A percentile compares a stretch with the other conserved stretches of the same genome.
Conservation (phyloP, 345 rosid species). For the Geranium brycei region DNA sequence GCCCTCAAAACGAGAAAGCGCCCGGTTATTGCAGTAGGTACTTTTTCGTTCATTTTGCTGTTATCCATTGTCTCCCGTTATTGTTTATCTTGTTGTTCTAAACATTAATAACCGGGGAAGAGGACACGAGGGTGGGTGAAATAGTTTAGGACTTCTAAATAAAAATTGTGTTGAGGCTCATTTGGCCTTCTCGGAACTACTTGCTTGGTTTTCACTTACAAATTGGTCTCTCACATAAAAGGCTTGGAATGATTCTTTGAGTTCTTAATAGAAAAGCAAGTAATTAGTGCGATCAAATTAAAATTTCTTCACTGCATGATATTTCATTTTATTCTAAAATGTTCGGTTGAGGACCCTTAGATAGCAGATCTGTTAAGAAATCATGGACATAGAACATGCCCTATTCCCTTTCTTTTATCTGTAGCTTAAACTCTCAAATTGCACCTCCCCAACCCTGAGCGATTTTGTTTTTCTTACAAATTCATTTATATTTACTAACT, state of each 20-base stretch:
- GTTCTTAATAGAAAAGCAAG: background rate
- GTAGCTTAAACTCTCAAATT: background rate
- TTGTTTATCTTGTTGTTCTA: background rate
- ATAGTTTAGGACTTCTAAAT: too few relatives aligned
- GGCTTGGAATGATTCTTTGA: background rate
- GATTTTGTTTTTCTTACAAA: too few relatives aligned
- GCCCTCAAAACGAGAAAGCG: constrained; percentile 78
- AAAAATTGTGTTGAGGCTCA: background rate
- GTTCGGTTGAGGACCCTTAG: background rate
- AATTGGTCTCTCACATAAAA: background rate
- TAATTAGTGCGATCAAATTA: background rate
- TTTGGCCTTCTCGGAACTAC: background rate
- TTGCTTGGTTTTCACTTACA: background rate
- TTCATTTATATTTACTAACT: background rate
- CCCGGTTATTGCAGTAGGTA: constrained; percentile 80
- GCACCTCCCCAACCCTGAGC: background rate
- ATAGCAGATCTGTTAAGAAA: background rate
- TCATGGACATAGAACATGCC: background rate
- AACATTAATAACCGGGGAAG: background rate
- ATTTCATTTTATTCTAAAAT: background rate
- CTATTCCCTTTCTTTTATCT: background rate
- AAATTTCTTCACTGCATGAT: background rate
- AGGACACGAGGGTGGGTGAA: background rate
- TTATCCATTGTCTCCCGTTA: background rate
- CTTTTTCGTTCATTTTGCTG: constrained; percentile 7